Evolutionary conservation across 2,329 filamentous ascomycete genomes (phyloP), one percentile per base, ranked within the genome.

Genomic region (Fusarium longipes): DNA sequence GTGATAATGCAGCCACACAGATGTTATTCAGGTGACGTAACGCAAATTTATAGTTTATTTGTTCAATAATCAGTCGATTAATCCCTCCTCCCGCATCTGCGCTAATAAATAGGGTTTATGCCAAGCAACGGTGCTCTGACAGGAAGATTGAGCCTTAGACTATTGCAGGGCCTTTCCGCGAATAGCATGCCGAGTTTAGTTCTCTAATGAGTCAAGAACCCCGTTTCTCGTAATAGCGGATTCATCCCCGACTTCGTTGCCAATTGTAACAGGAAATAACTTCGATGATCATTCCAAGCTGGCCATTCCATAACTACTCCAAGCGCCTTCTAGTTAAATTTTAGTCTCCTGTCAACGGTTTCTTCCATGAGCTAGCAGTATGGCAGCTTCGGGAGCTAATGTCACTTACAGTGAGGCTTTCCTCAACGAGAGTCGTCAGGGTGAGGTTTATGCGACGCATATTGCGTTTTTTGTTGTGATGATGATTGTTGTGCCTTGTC

Each of bases 401-500:
- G 18, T 20, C 4, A 18, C 24, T 7, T 53, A 50, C 2, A 10
- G 42, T 12, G 17, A 24, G 1, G 18, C 29, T 11, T 61, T 22
- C 3, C 25, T 58, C 4, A 30, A 9, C 1, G 39, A 61, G 5
- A 61, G 27, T 22, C n/a, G 40, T 2, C 35, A 60, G 15, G 25
- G 35, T 36, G 54, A 61, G 14, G 17, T 32, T 5, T 53, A 42
- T 25, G 55, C 45, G 3, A 32, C 30, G 4, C 55, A 61, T 8
- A 53, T 59, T 2, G 4, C 35, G 0, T 53, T 47, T 10, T 60
- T 60, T 1, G 14, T 30, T 3, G 0, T 24, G 3, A 42, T 61
- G 57, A 44, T 61, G 33, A 27, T 59, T 1, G 20, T 59, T 4
- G 45, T 59, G 1, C 54, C 54, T 1, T 61, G 45, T 9, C 45